Evolutionary conservation across 2,329 filamentous ascomycete species (phyloP).

Genomic region (Cladosporium sp.): DNA sequence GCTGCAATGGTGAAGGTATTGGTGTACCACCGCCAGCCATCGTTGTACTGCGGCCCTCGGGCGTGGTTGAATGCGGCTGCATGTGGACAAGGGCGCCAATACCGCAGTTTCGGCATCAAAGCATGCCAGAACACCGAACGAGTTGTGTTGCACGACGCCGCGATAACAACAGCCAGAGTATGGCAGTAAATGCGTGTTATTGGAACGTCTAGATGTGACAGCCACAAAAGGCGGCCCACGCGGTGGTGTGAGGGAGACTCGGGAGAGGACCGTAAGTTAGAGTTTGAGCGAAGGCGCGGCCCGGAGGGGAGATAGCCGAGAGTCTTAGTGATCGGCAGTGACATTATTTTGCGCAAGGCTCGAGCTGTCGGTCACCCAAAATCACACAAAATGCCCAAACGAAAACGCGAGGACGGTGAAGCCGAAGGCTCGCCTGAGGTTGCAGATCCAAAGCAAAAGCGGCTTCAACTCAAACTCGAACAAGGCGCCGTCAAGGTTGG

Average conservation of each 20-base stretch:
- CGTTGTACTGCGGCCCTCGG: too few relatives aligned
- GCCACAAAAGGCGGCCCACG: too few relatives aligned
- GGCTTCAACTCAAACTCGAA: slow-evolving; percentile 50
- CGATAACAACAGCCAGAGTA: too few relatives aligned
- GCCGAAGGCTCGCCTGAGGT: slow-evolving; percentile 14
- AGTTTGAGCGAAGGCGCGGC: too few relatives aligned
- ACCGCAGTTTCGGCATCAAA: too few relatives aligned
- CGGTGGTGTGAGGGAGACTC: background rate
- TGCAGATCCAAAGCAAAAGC: slow-evolving; percentile 29
- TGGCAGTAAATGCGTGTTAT: too few relatives aligned
- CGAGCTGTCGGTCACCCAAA: background rate
- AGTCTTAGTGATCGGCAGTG: slow-evolving; percentile 5
- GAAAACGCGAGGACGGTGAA: slow-evolving; percentile 24
- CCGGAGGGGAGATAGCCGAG: background rate
- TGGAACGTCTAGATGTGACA: too few relatives aligned
- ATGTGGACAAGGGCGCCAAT: background rate
- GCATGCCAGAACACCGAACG: too few relatives aligned
- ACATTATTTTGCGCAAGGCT: slow-evolving; percentile 11
- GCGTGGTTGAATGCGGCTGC: background rate
- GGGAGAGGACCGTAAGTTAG: background rate
- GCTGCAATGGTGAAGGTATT: background rate
- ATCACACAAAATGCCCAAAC: slow-evolving; percentile 26
- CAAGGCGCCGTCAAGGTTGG: slow-evolving; percentile 56
- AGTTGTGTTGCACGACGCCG: too few relatives aligned
- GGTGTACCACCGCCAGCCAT: background rate